Percentiles rank a stretch among this genome's conserved stretches.
These are phyloP conservation scores for Periconia digitata DNA, from an alignment of 2,329 filamentous ascomycete species.

Conservation along the genomic window DNA sequence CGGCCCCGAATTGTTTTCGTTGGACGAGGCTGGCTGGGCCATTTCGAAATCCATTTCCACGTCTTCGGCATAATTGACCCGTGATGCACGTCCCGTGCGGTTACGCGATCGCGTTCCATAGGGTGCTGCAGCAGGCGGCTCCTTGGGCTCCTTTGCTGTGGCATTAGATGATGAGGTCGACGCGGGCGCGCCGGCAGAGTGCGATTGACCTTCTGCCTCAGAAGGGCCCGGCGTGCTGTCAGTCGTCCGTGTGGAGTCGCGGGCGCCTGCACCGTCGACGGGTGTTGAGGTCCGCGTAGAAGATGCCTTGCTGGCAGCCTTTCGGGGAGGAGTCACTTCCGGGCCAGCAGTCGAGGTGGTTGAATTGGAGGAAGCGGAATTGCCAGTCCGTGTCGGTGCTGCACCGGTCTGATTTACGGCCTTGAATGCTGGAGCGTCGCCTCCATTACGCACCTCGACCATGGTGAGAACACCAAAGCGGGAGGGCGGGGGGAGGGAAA, in stretches of 20 bases:
- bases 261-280: constrained; percentile 18
- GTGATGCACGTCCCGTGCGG: constrained; percentile 69
- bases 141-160: constrained; percentile 36
- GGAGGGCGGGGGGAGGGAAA: constrained; percentile 18
- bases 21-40: constrained; percentile 57
- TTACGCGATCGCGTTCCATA: constrained; percentile 96
- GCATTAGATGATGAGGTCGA: constrained; percentile 34
- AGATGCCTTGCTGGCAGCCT: constrained; percentile 36
- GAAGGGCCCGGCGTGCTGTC: constrained; percentile 29
- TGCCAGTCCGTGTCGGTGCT: background rate
- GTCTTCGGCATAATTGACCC: constrained; percentile 95
- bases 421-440: constrained; percentile 34
- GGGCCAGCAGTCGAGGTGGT: constrained; percentile 22
- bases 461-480: constrained; percentile 29
- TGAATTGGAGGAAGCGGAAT: constrained; percentile 30
- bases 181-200: constrained; percentile 28
- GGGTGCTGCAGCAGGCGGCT: constrained; percentile 55
- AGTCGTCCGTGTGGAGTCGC: constrained; percentile 22
- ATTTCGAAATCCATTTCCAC: constrained; percentile 87
- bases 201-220: constrained; percentile 32
- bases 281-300: constrained; percentile 39
- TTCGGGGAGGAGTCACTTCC: constrained; percentile 32
- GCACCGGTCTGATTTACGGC: constrained; percentile 31
- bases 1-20: constrained; percentile 52
- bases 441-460: constrained; percentile 41